Evolutionary conservation across 176 grass and related monocot genomes (phyloP), one percentile per base, ranked within the genome.

Genomic region (Zizania latifolia): DNA sequence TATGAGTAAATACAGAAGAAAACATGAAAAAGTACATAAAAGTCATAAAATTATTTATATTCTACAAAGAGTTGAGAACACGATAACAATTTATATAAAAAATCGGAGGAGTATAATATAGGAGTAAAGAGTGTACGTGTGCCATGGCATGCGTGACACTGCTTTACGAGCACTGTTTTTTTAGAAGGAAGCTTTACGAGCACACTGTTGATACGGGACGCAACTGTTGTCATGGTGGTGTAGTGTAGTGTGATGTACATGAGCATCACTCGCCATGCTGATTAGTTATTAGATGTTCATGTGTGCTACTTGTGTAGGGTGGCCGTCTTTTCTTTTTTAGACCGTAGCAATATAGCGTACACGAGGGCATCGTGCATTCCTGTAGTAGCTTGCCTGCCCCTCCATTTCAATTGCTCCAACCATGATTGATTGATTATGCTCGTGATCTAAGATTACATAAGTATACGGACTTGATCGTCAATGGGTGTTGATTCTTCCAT

Each of bases 281-380:
- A 53, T 17, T 53, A 21, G 46, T 51, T 51, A 21, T 51, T 50
- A 51, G 19, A 8, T 51, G 17, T n/a, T 51, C 5, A 22, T 76
- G 74, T 0, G 30, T 12, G 7, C 29, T 50, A 53, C 58, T 19
- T 31, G 48, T 31, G 48, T 36, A 37, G 32, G 31, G n/a, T 78
- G 23, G 46, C 62, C 33, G 23, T 63, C n/a, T 71, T 6, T 13
- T 14, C 21, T n/a, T n/a, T n/a, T n/a, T n/a, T n/a, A n/a, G n/a
- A n/a, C n/a, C n/a, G n/a, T n/a, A n/a, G 30, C 10, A 56, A n/a
- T 35, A 24, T 57, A 67, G 74, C 40, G 24, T n/a, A 10, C 85
- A 87, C 80, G 80, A 51, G 80, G 14, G 68, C 74, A 74, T 87
- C 74, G 68, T 87, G 74, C 51, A 68, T 10, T 30, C 2, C 58